phyloP scores from a whole-genome alignment of 2,329 filamentous ascomycete genomes.

The Tolypocladium tropicale region DNA sequence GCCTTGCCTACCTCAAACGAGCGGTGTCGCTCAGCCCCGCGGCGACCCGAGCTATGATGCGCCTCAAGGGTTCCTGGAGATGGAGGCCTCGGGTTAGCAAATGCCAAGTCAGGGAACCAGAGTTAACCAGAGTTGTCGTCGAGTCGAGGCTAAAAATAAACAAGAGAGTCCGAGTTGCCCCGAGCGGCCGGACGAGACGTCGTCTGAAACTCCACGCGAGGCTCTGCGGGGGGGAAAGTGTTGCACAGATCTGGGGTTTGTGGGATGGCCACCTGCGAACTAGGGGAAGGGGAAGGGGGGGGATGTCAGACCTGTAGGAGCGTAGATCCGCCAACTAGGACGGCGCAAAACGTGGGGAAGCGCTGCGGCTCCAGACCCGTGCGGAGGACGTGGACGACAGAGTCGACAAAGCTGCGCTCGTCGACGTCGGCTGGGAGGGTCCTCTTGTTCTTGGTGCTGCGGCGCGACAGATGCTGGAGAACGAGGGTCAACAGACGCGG shows the following conservation, averaged over 20 bases:
- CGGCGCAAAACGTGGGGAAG: constrained; percentile 54
- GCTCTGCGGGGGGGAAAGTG: not conserved
- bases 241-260: not conserved
- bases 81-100: constrained; percentile 6
- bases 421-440: constrained; percentile 17
- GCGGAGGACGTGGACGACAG: constrained; percentile 30
- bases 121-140: not conserved
- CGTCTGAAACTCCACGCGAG: not conserved
- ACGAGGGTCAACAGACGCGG: constrained; percentile 46
- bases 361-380: constrained; percentile 43
- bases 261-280: not conserved
- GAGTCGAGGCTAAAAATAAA: not conserved
- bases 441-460: constrained; percentile 16
- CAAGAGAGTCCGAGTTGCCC: not conserved
- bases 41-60: constrained; percentile 15
- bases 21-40: constrained; percentile 12
- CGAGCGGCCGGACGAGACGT: not conserved
- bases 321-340: constrained; percentile 48
- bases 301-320: constrained; percentile 42
- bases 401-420: constrained; percentile 19
- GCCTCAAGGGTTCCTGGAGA: constrained; percentile 18
- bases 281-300: not conserved
- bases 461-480: constrained; percentile 35
- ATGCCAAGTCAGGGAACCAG: not conserved
- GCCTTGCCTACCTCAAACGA: constrained; percentile 14